These are phyloP conservation scores for Cordyceps tenuipes DNA, from an alignment of 2,329 filamentous ascomycete genomes.

Conservation along the genomic window DNA sequence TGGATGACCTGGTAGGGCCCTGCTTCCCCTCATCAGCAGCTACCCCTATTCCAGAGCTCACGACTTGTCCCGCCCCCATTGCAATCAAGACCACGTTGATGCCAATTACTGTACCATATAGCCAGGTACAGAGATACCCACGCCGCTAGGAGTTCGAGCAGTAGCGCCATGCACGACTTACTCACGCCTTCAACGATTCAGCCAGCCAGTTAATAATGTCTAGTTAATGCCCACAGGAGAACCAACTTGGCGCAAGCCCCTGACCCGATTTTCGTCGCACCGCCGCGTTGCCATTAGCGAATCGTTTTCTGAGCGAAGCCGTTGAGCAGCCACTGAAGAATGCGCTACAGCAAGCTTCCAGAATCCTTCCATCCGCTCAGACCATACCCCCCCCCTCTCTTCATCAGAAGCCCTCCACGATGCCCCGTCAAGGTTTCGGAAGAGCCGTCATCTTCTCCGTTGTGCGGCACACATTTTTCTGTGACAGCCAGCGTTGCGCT, in stretches of 20 bases:
- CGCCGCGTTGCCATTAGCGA: background rate
- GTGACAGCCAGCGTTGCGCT: background rate
- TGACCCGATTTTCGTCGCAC: background rate
- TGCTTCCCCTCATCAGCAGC: too few relatives aligned
- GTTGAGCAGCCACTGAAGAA: background rate
- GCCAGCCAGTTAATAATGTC: background rate
- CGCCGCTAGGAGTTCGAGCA: background rate
- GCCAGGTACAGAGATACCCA: too few relatives aligned
- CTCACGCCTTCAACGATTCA: background rate
- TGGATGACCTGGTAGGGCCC: background rate
- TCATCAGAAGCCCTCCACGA: background rate
- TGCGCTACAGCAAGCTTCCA: background rate
- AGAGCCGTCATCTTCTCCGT: background rate
- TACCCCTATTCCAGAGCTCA: background rate
- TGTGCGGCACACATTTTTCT: background rate
- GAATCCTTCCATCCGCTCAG: background rate
- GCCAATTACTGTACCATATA: too few relatives aligned
- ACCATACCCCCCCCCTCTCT: background rate
- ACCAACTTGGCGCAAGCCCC: background rate
- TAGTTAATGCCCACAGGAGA: background rate
- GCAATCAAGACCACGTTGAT: background rate
- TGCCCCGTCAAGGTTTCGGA: background rate
- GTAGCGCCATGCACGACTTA: background rate
- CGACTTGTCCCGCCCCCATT: background rate
- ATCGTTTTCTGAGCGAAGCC: background rate